phyloP scores from a whole-genome alignment of 495 filamentous ascomycete species.

The Baudoinia panamericana region DNA sequence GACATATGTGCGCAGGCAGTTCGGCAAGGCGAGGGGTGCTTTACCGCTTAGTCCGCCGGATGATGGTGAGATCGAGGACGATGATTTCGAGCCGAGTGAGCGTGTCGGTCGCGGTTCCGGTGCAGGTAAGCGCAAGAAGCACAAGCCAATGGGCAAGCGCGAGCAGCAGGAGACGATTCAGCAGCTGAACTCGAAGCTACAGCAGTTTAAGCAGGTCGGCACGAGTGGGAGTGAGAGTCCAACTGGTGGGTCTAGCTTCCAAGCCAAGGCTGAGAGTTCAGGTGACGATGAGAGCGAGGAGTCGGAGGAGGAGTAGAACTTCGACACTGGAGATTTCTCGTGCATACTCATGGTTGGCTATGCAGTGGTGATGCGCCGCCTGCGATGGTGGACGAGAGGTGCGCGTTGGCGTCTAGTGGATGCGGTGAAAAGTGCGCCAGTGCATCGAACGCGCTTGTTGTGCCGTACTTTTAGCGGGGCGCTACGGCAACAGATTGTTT shows the following conservation, averaged over 20 bases:
- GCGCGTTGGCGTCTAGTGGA: too few relatives aligned
- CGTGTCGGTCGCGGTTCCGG: constrained; percentile 34
- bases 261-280: constrained; percentile 6
- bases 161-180: constrained; percentile 86
- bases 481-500: too few relatives aligned
- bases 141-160: constrained; percentile 92
- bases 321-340: too few relatives aligned
- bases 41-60: constrained; percentile 7
- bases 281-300: constrained; percentile 21
- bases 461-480: too few relatives aligned
- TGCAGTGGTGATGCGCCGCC: too few relatives aligned
- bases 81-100: constrained; percentile 32
- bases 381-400: too few relatives aligned
- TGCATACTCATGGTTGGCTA: too few relatives aligned
- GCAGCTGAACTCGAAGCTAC: constrained; percentile 49
- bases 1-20: constrained; percentile 53
- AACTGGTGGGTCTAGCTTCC: constrained; percentile 4
- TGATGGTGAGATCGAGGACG: constrained; percentile 21
- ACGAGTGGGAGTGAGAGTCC: constrained; percentile 16
- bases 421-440: too few relatives aligned
- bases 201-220: constrained; percentile 20
- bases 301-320: constrained; percentile 22
- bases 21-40: constrained; percentile 17
- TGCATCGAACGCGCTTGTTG: too few relatives aligned
- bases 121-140: constrained; percentile 66